Conservation (phyloP, 495 filamentous ascomycete species). For the Pyronema domesticum region DNA sequence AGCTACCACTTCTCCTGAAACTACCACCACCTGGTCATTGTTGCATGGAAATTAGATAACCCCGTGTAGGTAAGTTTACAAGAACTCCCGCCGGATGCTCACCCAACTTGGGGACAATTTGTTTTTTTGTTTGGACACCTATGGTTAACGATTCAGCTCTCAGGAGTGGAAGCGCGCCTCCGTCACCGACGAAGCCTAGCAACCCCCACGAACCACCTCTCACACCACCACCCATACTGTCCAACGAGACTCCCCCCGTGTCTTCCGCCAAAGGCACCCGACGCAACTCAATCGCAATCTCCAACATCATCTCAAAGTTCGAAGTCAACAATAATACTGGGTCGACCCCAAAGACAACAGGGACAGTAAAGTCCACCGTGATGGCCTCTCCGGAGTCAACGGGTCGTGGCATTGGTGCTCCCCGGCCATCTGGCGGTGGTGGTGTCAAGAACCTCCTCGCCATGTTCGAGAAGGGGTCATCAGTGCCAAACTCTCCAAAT, state of each 20-base stretch:
- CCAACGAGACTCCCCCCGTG: background rate
- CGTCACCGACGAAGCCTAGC: background rate
- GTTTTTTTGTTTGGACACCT: conserved; percentile 5
- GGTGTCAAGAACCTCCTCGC: conserved; percentile 22
- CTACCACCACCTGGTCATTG: background rate
- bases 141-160: background rate
- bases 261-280: background rate
- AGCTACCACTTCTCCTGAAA: background rate
- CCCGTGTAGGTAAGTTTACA: conserved; percentile 1
- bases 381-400: conserved; percentile 5
- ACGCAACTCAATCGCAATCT: background rate
- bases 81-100: background rate
- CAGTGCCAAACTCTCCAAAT: conserved; percentile 6
- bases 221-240: background rate
- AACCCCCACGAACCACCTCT: background rate
- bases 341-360: background rate
- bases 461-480: conserved; percentile 23
- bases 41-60: conserved; percentile 3
- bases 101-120: background rate
- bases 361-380: background rate
- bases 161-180: background rate
- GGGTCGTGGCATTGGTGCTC: background rate
- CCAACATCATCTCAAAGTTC: conserved; percentile 1
- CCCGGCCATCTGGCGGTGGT: conserved; percentile 4
- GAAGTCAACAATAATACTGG: background rate